Conservation (phyloP, 208 protist genomes). For the Trypanosoma mega region DNA sequence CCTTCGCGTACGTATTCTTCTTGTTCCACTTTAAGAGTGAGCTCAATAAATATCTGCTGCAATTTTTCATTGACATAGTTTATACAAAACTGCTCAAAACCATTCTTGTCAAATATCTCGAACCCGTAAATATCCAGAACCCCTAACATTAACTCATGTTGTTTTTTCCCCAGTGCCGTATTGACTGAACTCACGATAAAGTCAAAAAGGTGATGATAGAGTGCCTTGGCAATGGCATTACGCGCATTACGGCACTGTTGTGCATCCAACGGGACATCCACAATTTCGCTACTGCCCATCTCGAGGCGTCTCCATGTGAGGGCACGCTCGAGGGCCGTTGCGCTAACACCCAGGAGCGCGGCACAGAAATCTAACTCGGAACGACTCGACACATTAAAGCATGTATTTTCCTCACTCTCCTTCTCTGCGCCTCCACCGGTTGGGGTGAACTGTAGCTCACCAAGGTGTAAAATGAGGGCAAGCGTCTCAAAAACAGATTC, state of each 20-base stretch:
- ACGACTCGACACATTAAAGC: slow-evolving; percentile 25
- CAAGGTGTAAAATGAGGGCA: slow-evolving; percentile 93
- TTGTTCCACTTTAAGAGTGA: slow-evolving; percentile 97
- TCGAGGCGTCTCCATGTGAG: slow-evolving; percentile 68
- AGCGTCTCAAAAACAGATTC: slow-evolving; percentile 80
- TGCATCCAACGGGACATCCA: slow-evolving; percentile 62
- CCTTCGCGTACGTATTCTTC: slow-evolving; percentile 95
- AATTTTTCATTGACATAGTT: slow-evolving; percentile 99
- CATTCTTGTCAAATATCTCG: slow-evolving; percentile 96
- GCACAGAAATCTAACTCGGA: slow-evolving; percentile 54
- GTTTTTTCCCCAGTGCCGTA: slow-evolving; percentile 70
- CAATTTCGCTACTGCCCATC: slow-evolving; percentile 58
- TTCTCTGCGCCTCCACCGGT: neutral
- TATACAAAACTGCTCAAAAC: slow-evolving; percentile 99
- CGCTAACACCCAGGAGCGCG: slow-evolving; percentile 52
- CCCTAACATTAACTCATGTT: slow-evolving; percentile 81
- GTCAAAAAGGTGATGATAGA: slow-evolving; percentile 95
- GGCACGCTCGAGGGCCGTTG: slow-evolving; percentile 40
- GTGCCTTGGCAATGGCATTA: slow-evolving; percentile 94
- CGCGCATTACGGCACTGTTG: slow-evolving; percentile 85
- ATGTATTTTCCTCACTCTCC: slow-evolving; percentile 21
- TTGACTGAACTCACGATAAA: slow-evolving; percentile 96
- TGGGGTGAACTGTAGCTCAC: slow-evolving; percentile 90
- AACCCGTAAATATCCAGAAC: slow-evolving; percentile 97
- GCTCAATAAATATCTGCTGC: slow-evolving; percentile 98